Evolutionary conservation across 1,284 basidiomycete species (phyloP), one percentile per base, ranked within the genome.

Genomic region (Sporisorium scitamineum): DNA sequence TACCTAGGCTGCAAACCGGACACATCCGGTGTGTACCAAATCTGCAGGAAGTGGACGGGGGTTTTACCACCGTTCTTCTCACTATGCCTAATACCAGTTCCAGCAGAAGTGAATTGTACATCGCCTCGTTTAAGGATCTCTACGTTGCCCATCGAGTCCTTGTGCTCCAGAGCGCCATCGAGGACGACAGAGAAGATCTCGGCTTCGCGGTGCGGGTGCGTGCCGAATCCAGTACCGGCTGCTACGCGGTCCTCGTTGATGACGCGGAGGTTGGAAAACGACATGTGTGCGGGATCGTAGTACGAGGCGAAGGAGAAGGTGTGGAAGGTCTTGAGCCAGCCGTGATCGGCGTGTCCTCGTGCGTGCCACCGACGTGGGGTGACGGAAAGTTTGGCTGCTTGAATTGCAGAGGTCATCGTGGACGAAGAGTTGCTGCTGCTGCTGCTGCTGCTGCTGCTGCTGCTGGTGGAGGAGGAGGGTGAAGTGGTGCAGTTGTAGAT

Each of bases 161-260:
- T 72, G 70, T 94, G 92, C 79, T 93, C 90, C 27, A 94, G 88
- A 78, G 91, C 88, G 3, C 93, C 93, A n/a, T 86, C 82, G 32
- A 94, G 89, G 54, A 94, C 87, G 78, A 97, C 95, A 1, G 91
- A 92, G 87, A 95, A 97, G 77, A 97, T 97, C 83, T 98, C 94
- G 78, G 93, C 75, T 45, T 76, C 62, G 34, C 90, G 88, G 84
- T 97, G 95, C 10, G 85, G 89, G 73, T 97, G 94, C 0, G 90
- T 91, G 4, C 93, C 94, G 79, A 97, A 97, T 0, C 95, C 95
- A 8, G 90, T 91, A 3, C 86, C 83, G 5, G 92, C 87, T 2
- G 89, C 89, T 29, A 97, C 93, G 34, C 94, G 90, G 81, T 97
- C 95, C 86, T 97, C 95, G 86, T 97, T 97, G 85, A 97, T 88